A percentile compares a stretch with the other conserved stretches of the same genome.
phyloP scores from a whole-genome alignment of 2,329 filamentous ascomycete genomes.

The Phialophora expanda region DNA sequence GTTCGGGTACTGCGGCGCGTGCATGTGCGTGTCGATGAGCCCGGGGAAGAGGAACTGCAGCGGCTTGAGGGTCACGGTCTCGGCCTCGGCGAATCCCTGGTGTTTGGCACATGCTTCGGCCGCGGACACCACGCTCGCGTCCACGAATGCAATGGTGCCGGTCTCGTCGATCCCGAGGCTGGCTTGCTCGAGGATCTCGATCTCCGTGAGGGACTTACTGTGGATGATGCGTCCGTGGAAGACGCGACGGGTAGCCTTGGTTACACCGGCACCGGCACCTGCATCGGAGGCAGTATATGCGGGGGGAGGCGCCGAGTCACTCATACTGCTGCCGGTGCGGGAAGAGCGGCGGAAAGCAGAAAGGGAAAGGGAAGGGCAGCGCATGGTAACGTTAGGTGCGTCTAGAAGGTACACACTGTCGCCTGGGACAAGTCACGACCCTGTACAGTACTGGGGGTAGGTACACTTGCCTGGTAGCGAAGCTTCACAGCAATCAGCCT shows the following conservation, averaged over 20 bases:
- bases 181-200: constrained; percentile 22
- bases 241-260: constrained; percentile 2
- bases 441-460: background rate
- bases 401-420: background rate
- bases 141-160: constrained; percentile 23
- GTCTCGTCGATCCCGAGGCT: constrained; percentile 21
- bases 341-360: background rate
- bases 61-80: constrained; percentile 15
- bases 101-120: constrained; percentile 21
- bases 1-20: constrained; percentile 64
- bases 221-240: constrained; percentile 28
- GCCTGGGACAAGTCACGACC: background rate
- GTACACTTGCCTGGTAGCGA: background rate
- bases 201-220: constrained; percentile 24
- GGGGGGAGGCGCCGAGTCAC: constrained; percentile 2
- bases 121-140: constrained; percentile 10
- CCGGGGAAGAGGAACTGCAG: constrained; percentile 61
- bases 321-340: background rate
- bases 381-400: constrained; percentile 1
- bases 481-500: too few relatives aligned
- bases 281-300: constrained; percentile 12
- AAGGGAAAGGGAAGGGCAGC: constrained; percentile 13
- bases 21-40: constrained; percentile 71
- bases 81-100: constrained; percentile 9
- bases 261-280: background rate